These are phyloP conservation scores for Saposhnikovia divaricata DNA, from an alignment of 129 eudicot species.

Conservation along the genomic window DNA sequence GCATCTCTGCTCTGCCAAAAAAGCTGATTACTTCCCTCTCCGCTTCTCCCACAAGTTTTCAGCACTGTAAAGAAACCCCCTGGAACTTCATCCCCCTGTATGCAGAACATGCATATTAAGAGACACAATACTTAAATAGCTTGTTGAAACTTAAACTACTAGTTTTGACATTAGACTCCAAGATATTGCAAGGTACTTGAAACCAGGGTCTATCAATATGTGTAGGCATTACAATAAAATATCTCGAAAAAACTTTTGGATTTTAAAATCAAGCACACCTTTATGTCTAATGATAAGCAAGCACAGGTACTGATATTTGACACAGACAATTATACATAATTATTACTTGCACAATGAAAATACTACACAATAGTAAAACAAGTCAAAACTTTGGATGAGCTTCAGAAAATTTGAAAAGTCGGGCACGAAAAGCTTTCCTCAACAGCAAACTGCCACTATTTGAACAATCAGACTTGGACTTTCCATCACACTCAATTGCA, in stretches of 20 bases:
- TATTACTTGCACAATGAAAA: background rate
- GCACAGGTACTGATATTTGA: background rate
- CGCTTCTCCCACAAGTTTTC: no score
- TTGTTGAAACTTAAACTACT: background rate
- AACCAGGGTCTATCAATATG: background rate
- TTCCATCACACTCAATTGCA: slow-evolving; percentile 31
- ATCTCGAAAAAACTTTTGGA: background rate
- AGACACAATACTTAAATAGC: background rate
- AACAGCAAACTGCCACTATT: slow-evolving; percentile 28
- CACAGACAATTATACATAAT: background rate
- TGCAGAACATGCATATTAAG: background rate
- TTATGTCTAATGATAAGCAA: background rate
- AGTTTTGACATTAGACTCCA: background rate
- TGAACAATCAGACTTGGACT: slow-evolving; percentile 27
- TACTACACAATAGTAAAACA: background rate
- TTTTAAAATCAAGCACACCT: background rate
- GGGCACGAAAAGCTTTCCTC: slow-evolving; percentile 55
- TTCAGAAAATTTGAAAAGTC: slow-evolving; percentile 42
- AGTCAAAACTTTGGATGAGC: slow-evolving; percentile 60
- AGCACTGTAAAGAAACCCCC: no score
- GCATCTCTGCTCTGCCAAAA: no score
- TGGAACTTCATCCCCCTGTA: slow-evolving; percentile 65
- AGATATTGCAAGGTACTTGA: background rate
- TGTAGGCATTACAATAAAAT: background rate
- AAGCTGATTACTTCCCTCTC: no score